Evolutionary conservation across 2,329 filamentous ascomycete genomes (phyloP), one percentile per base, ranked within the genome.

Genomic region (Monosporascus sp.): DNA sequence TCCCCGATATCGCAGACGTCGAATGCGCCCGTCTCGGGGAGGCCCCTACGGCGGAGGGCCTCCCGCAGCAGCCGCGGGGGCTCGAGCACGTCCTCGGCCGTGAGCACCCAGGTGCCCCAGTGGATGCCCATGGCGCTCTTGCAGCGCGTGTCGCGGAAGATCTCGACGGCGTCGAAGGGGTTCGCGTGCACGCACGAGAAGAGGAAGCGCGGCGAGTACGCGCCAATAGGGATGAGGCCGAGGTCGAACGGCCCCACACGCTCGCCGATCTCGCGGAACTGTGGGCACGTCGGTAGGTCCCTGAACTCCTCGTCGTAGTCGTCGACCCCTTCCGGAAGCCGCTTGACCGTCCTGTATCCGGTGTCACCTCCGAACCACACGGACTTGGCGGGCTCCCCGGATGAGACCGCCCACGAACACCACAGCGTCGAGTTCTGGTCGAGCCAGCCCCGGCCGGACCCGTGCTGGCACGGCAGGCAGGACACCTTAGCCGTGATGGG

Each of bases 361-460:
- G 93, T 97, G 72, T 97, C 93, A 56, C 90, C 90, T 57, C 74
- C 90, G 68, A 97, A 97, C 77, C 85, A 96, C 41, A 96, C 82
- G n/a, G 85, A 90, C 62, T 85, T 86, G 18, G 81, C 83, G 22
- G 60, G 56, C 6, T 38, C 37, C 3, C 84, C 86, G 0, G 87
- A 89, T 31, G 79, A 75, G 18, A 97, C 79, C 50, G 82, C 85
- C 91, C 92, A 97, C 11, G 88, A 92, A 45, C 86, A 84, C 93
- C 93, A 97, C 5, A 97, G 80, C 0, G 92, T 96, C 42, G 79
- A 80, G 56, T 83, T 81, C 57, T 82, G 83, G 71, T 96, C 90
- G 55, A 86, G 84, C 0, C 78, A 71, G 0, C 77, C 80, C 41
- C 92, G 78, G 5, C 85, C 86, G 1, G 84, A 89, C 4, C 83